Conservation (phyloP, 306 rosid genomes). For the Astragalus membranaceus region DNA sequence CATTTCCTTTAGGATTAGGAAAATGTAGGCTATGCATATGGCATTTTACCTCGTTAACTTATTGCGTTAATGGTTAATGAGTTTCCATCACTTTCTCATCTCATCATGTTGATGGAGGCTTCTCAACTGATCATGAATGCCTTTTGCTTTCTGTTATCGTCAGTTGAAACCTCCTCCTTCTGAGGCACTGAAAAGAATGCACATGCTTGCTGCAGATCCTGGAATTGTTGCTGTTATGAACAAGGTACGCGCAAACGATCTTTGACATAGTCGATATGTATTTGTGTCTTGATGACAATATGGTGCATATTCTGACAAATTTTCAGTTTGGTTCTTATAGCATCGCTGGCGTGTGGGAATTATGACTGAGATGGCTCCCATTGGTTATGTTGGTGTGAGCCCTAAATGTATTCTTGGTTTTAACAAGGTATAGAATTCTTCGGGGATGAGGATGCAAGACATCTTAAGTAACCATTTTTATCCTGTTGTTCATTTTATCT, state of each 20-base stretch:
- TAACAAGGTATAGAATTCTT: constrained; percentile 57
- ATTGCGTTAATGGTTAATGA: background rate
- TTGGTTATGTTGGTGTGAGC: constrained; percentile 89
- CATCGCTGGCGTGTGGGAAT: constrained; percentile 91
- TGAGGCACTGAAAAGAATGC: constrained; percentile 92
- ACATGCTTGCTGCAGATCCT: constrained; percentile 92
- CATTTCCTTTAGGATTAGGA: constrained; percentile 5
- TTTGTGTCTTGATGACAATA: constrained; percentile 19
- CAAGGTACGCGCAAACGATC: constrained; percentile 45
- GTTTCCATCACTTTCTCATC: background rate
- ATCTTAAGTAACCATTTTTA: background rate
- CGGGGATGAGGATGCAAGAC: background rate
- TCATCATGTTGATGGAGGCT: background rate
- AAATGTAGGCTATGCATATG: background rate
- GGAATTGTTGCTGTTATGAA: constrained; percentile 92
- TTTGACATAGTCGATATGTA: background rate
- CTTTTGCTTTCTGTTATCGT: constrained; percentile 26
- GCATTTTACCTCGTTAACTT: background rate
- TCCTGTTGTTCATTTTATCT: constrained; percentile 3
- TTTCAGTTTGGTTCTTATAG: constrained; percentile 38
- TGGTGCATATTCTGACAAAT: constrained; percentile 20
- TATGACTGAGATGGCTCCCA: constrained; percentile 97
- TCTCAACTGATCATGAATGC: constrained; percentile 3
- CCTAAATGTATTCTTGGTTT: constrained; percentile 92
- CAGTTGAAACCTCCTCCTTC: constrained; percentile 85